These are phyloP conservation scores for Populus simonii DNA, from an alignment of 345 rosid species.

Conservation along the genomic window DNA sequence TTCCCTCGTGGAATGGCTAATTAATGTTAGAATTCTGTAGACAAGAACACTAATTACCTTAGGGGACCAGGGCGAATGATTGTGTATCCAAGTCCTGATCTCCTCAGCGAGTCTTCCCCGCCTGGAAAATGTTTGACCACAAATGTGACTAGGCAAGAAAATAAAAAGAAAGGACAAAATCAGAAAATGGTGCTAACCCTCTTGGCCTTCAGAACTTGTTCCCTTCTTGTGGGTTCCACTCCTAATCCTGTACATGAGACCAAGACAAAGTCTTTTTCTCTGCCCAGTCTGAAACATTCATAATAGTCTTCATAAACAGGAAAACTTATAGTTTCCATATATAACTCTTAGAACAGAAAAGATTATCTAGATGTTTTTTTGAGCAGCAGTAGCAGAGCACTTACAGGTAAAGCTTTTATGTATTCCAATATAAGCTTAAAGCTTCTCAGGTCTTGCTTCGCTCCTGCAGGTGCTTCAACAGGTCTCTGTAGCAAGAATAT, in stretches of 20 bases:
- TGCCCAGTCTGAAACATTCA: conserved; percentile 66
- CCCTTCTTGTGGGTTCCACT: conserved; percentile 77
- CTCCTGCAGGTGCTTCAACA: conserved; percentile 56
- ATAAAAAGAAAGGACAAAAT: neutral
- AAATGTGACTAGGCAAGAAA: neutral
- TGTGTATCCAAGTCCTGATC: conserved; percentile 96
- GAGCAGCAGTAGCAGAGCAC: conserved; percentile 14
- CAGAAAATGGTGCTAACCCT: conserved; percentile 45
- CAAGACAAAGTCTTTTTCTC: conserved; percentile 87
- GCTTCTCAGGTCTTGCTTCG: conserved; percentile 79
- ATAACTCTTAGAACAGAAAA: neutral
- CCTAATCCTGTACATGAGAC: conserved; percentile 92
- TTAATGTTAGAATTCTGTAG: neutral
- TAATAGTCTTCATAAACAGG: neutral
- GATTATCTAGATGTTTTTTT: neutral
- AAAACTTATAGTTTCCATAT: neutral
- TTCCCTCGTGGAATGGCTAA: neutral
- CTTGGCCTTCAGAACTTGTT: conserved; percentile 93
- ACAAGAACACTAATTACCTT: conserved; percentile 37
- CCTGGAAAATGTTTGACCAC: conserved; percentile 37
- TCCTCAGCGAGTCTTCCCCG: conserved; percentile 92
- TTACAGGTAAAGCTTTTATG: conserved; percentile 91
- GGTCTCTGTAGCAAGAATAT: conserved; percentile 55
- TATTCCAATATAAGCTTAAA: conserved; percentile 82
- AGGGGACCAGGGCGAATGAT: conserved; percentile 92